A percentile compares a stretch with the other conserved stretches of the same genome.
Evolutionary conservation across 129 eudicot genomes (phyloP).

Genomic region (Artemisia annua): DNA sequence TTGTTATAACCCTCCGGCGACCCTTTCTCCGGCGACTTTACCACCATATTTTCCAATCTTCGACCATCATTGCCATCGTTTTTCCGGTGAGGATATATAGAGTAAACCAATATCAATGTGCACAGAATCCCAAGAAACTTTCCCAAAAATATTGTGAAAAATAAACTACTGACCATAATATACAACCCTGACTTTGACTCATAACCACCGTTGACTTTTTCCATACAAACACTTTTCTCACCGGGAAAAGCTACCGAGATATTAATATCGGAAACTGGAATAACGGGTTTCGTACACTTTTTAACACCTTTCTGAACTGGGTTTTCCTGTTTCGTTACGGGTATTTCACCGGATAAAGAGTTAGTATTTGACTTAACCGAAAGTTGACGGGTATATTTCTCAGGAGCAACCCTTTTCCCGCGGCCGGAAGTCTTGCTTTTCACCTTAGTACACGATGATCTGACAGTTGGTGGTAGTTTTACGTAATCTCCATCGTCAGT

Average conservation of each 20-base stretch:
- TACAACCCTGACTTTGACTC: slow-evolving; percentile 26
- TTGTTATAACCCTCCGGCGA: slow-evolving; percentile 37
- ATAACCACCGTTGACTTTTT: slow-evolving; percentile 12
- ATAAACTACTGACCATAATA: slow-evolving; percentile 30
- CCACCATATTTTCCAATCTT: slow-evolving; percentile 8
- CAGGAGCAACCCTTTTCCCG: slow-evolving; percentile 30
- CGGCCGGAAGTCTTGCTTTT: slow-evolving; percentile 17
- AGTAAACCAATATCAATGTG: slow-evolving; percentile 33
- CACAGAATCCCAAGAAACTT: slow-evolving; percentile 37
- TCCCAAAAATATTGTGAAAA: slow-evolving; percentile 44
- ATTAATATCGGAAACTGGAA: slow-evolving; percentile 13
- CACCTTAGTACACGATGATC: slow-evolving; percentile 22
- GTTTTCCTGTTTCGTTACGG: slow-evolving; percentile 19
- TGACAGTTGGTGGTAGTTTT: slow-evolving; percentile 22
- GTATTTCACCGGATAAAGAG: slow-evolving; percentile 8
- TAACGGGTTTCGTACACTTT: not conserved
- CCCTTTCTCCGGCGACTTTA: slow-evolving; percentile 31
- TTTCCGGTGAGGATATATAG: slow-evolving; percentile 30
- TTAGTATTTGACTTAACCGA: slow-evolving; percentile 13
- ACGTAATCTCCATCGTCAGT: slow-evolving; percentile 20
- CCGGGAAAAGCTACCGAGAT: not conserved
- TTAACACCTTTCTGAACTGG: not conserved
- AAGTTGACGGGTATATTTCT: slow-evolving; percentile 25
- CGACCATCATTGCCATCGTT: not conserved
- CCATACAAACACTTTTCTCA: not conserved